Evolutionary conservation across 2,329 filamentous ascomycete genomes (phyloP), one percentile per base, ranked within the genome.

Genomic region (Arthrinium puccinioides): DNA sequence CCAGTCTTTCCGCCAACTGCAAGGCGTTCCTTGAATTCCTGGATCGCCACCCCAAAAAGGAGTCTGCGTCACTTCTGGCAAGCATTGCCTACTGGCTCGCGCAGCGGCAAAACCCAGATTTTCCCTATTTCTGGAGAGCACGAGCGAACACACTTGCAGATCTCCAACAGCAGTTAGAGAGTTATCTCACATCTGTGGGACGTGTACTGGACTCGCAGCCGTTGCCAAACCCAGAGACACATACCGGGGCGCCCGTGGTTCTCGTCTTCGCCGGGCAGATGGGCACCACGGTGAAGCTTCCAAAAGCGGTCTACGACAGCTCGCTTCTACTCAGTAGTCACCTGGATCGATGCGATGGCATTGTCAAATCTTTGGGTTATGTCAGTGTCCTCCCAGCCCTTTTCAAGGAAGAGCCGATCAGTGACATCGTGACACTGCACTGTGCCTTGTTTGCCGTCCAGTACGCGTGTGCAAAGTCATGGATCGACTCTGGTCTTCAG

Each of bases 351-450:
- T 47, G 46, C 24, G 46, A 57, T 18, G 23, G 14, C 1, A 32
- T 43, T 2, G 25, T 32, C 29, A 27, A 18, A 3, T 39, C 38
- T 0, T 29, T 54, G 2, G 57, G 57, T 3, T 24, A 40, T 1
- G n/a, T 6, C 47, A 66, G 35, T 48, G 68, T 64, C 13, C 40
- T 62, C 40, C 49, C 60, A 5, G 46, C 63, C 5, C 54, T 56
- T 4, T 15, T 23, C 32, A 40, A 57, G 13, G 14, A 42, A 1
- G 39, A 45, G 0, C 47, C 55, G 2, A 36, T 59, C 9, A 23
- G 38, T 2, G 54, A 64, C 34, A n/a, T 52, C 2, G 50, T 55
- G 5, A 16, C 43, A 0, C 46, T 66, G 1, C 66, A 69, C 14
- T 54, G 52, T 6, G 47, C 50, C 27, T 40, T 63, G 0, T 63